Evolutionary conservation across 352 stramenopile species (phyloP).

Genomic region (Peronosclerospora sorghi): DNA sequence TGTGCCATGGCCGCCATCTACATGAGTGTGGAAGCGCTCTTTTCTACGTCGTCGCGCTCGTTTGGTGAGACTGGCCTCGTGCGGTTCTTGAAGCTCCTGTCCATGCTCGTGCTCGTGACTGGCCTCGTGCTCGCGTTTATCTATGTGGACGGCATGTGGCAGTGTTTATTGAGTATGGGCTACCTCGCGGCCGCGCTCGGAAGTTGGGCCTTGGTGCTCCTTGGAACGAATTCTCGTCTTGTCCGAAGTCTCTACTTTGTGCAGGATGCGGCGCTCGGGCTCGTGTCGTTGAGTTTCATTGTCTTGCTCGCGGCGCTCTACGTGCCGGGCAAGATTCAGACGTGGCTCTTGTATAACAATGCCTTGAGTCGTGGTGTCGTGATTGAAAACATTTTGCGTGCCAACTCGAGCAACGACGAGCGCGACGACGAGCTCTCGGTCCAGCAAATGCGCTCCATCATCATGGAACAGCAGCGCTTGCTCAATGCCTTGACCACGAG

Average conservation of each 20-base stretch:
- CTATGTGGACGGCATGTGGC: constrained; percentile 78
- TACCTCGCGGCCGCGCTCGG: constrained; percentile 86
- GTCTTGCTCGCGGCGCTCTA: constrained; percentile 85
- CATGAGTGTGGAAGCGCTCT: constrained; percentile 48
- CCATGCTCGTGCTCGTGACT: constrained; percentile 68
- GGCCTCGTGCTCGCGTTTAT: constrained; percentile 59
- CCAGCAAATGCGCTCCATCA: constrained; percentile 69
- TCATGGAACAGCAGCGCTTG: constrained; percentile 68
- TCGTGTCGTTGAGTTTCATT: constrained; percentile 89
- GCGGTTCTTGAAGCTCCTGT: constrained; percentile 57
- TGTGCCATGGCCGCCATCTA: constrained; percentile 44
- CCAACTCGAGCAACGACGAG: constrained; percentile 58
- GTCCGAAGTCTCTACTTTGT: constrained; percentile 89
- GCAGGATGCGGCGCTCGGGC: constrained; percentile 89
- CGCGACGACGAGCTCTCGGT: constrained; percentile 58
- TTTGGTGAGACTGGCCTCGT: constrained; percentile 51
- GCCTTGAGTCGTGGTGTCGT: constrained; percentile 92
- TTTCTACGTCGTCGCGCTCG: constrained; percentile 38
- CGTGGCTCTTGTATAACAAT: constrained; percentile 97
- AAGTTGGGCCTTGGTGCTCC: constrained; percentile 72
- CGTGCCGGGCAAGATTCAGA: constrained; percentile 90
- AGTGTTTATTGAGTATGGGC: constrained; percentile 86
- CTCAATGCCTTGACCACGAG: constrained; percentile 50
- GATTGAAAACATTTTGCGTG: constrained; percentile 92
- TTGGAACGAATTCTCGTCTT: constrained; percentile 84